These are phyloP conservation scores for Aspergillus felis DNA, from an alignment of 2,329 filamentous ascomycete species.

Conservation along the genomic window DNA sequence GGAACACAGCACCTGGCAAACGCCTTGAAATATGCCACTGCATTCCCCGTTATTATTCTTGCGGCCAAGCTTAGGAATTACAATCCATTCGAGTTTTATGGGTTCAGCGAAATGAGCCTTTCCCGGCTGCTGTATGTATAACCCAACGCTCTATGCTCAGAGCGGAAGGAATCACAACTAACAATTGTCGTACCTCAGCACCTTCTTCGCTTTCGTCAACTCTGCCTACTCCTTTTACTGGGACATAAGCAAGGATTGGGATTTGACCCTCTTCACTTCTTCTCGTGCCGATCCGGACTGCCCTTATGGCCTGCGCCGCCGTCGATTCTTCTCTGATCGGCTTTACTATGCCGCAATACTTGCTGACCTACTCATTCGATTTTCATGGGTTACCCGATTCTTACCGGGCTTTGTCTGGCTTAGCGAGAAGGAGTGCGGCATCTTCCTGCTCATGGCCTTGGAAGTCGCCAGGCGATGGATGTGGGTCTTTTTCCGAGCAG, in stretches of 20 bases:
- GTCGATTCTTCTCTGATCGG: conserved; percentile 67
- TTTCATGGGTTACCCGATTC: conserved; percentile 88
- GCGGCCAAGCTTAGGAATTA: conserved; percentile 68
- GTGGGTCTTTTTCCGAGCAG: conserved; percentile 94
- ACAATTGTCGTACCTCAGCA: conserved; percentile 46
- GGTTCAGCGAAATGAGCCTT: conserved; percentile 51
- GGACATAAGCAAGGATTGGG: conserved; percentile 97
- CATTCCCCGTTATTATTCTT: conserved; percentile 86
- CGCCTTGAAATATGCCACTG: conserved; percentile 88
- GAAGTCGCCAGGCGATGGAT: conserved; percentile 89
- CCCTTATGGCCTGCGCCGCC: conserved; percentile 71
- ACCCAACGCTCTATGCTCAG: background rate
- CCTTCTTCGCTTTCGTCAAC: conserved; percentile 72
- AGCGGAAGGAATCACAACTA: background rate
- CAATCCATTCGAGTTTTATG: conserved; percentile 48
- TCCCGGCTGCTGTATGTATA: conserved; percentile 51
- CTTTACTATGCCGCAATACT: conserved; percentile 80
- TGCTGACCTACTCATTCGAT: conserved; percentile 76
- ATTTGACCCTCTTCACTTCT: conserved; percentile 73
- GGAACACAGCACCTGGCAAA: conserved; percentile 88
- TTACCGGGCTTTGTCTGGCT: conserved; percentile 77
- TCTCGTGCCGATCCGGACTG: conserved; percentile 60
- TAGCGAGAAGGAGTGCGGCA: conserved; percentile 79
- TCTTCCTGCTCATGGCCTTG: conserved; percentile 81
- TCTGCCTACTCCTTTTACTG: conserved; percentile 97